phyloP scores from a whole-genome alignment of 73 alveolate genomes.

The Paraurostyla sp. region DNA sequence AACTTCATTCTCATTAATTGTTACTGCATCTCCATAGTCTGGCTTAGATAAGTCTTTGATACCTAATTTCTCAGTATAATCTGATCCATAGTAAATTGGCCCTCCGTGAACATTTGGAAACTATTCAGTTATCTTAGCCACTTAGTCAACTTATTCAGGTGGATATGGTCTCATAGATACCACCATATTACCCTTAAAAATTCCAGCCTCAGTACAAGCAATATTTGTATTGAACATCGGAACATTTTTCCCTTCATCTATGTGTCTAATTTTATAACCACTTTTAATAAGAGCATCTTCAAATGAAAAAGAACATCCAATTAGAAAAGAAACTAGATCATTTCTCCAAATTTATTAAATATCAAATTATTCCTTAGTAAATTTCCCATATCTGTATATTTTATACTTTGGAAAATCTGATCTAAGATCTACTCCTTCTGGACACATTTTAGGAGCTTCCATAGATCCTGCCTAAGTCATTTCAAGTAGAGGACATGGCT shows the following conservation, averaged over 20 bases:
- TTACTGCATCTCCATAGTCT: conserved; percentile 73
- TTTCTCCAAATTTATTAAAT: conserved; percentile 48
- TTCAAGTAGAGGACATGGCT: conserved; percentile 89
- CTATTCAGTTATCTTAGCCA: conserved; percentile 60
- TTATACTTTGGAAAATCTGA: conserved; percentile 83
- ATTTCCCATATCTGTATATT: conserved; percentile 69
- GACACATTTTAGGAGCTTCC: conserved; percentile 37
- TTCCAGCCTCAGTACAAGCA: conserved; percentile 69
- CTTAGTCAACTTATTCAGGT: conserved; percentile 63
- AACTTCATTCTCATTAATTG: conserved; percentile 62
- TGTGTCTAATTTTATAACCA: conserved; percentile 64
- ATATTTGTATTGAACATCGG: conserved; percentile 85
- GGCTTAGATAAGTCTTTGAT: conserved; percentile 65
- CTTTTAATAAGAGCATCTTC: conserved; percentile 68
- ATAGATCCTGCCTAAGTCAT: conserved; percentile 54
- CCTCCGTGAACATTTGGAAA: conserved; percentile 88
- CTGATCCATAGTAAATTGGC: conserved; percentile 62
- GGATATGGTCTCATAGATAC: conserved; percentile 86
- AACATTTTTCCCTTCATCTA: conserved; percentile 76
- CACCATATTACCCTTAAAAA: conserved; percentile 66
- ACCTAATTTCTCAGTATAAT: conserved; percentile 57
- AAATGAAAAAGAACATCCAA: conserved; percentile 89
- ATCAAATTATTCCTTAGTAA: neutral
- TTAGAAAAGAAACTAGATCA: conserved; percentile 71
- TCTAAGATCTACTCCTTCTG: conserved; percentile 70